Conservation (phyloP, 2,329 filamentous ascomycete genomes). For the Ascocoryne sarcoides region DNA sequence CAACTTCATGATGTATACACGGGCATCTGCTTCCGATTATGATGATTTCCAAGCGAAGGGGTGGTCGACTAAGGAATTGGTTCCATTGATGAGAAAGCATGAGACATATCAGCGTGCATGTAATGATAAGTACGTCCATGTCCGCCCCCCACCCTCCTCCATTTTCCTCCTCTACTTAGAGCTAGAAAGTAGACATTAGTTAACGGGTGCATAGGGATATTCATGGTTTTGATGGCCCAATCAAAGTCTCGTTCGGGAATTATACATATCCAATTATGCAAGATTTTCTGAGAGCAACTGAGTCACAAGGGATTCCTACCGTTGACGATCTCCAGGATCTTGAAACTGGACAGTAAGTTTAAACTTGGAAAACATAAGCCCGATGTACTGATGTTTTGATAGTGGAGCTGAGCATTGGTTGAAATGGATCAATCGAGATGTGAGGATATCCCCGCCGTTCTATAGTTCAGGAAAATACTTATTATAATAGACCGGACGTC, state of each 20-base stretch:
- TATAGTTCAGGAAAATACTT: too few relatives aligned
- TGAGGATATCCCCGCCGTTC: too few relatives aligned
- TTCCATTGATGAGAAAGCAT: slow-evolving; percentile 47
- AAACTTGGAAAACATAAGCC: too few relatives aligned
- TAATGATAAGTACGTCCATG: slow-evolving; percentile 45
- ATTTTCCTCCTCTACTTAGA: too few relatives aligned
- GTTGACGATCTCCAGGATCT: slow-evolving; percentile 73
- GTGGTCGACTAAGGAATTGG: slow-evolving; percentile 43
- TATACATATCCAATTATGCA: slow-evolving; percentile 71
- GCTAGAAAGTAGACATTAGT: too few relatives aligned
- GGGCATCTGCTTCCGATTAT: slow-evolving; percentile 38
- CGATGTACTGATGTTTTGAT: too few relatives aligned
- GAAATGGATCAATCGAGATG: slow-evolving; percentile 72
- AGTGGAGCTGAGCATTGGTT: slow-evolving; percentile 71
- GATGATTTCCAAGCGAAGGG: slow-evolving; percentile 46
- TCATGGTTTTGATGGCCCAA: slow-evolving; percentile 68
- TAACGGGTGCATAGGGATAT: slow-evolving; percentile 45
- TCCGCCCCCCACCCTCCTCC: not conserved
- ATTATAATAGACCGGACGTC: slow-evolving; percentile 52
- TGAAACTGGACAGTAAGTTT: slow-evolving; percentile 41
- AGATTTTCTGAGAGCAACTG: slow-evolving; percentile 65
- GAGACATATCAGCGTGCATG: slow-evolving; percentile 46
- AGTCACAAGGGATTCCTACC: slow-evolving; percentile 64
- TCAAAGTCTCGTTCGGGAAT: slow-evolving; percentile 54
- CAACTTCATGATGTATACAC: slow-evolving; percentile 49